These are phyloP conservation scores for Fusarium avenaceum DNA, from an alignment of 2,329 filamentous ascomycete genomes.

Conservation along the genomic window DNA sequence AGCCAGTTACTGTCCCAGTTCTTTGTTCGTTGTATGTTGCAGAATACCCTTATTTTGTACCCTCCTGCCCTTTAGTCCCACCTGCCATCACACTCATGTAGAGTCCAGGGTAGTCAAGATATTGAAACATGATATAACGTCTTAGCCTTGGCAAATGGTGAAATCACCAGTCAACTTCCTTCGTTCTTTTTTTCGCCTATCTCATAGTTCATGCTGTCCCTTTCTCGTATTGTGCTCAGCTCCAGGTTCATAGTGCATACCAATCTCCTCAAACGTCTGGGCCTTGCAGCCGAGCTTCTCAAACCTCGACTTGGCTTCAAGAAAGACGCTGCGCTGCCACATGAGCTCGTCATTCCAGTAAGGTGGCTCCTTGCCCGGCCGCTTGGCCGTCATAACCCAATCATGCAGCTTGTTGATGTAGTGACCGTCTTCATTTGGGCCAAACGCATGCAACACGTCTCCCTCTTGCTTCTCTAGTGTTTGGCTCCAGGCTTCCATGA, in stretches of 20 bases:
- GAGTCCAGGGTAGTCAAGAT: conserved; percentile 5
- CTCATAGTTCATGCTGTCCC: conserved; percentile 13
- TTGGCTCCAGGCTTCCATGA: conserved; percentile 80
- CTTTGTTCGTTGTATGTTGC: background rate
- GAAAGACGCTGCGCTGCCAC: conserved; percentile 79
- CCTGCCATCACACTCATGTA: background rate
- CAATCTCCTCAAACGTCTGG: conserved; percentile 77
- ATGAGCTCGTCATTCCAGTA: conserved; percentile 78
- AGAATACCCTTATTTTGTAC: conserved; percentile 11
- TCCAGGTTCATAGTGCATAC: conserved; percentile 68
- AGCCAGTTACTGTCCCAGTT: background rate
- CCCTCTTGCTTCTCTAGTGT: conserved; percentile 69
- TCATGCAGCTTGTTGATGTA: conserved; percentile 78
- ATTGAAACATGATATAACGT: conserved; percentile 22
- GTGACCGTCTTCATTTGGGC: conserved; percentile 65
- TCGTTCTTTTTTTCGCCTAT: background rate
- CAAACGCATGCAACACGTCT: conserved; percentile 51
- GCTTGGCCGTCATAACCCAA: conserved; percentile 67
- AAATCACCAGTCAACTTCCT: conserved; percentile 13
- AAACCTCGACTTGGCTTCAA: conserved; percentile 79
- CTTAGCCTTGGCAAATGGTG: conserved; percentile 23
- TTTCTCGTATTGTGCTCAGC: conserved; percentile 9
- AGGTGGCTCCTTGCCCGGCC: conserved; percentile 75
- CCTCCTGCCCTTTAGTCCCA: conserved; percentile 1
- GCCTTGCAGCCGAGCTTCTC: conserved; percentile 74